Percentiles rank a stretch among this genome's conserved stretches.
These are phyloP conservation scores for Claviceps pusilla DNA, from an alignment of 2,329 filamentous ascomycete species.

Conservation along the genomic window DNA sequence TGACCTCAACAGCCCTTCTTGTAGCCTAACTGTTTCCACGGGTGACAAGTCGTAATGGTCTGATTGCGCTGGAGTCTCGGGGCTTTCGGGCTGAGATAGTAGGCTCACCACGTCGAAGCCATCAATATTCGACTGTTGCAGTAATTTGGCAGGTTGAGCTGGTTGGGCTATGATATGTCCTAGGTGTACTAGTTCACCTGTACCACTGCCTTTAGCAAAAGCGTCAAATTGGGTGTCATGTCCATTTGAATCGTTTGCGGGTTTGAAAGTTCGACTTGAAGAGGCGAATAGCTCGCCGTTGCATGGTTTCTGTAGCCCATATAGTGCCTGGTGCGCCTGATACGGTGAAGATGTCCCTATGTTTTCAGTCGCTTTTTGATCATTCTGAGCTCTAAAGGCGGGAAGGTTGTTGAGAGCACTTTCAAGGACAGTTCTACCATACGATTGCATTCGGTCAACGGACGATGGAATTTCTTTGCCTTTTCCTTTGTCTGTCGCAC, in stretches of 20 bases:
- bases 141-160: constrained; percentile 8
- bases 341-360: constrained; percentile 1
- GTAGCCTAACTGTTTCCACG: constrained; percentile 19
- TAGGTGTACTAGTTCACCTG: neutral
- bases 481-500: constrained; percentile 5
- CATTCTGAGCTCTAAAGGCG: neutral
- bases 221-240: neutral
- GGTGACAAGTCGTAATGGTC: constrained; percentile 13
- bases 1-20: constrained; percentile 22
- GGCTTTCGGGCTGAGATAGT: constrained; percentile 15
- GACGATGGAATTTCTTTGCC: constrained; percentile 4
- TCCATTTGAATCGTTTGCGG: neutral
- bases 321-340: neutral
- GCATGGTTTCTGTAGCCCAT: neutral
- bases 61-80: constrained; percentile 10
- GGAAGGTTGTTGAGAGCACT: neutral
- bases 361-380: constrained; percentile 8
- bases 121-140: constrained; percentile 5
- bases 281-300: neutral
- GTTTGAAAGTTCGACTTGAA: neutral
- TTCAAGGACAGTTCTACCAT: neutral
- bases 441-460: neutral
- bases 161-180: neutral
- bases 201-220: neutral
- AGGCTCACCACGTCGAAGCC: constrained; percentile 21